phyloP scores from a whole-genome alignment of 2,329 filamentous ascomycete genomes.

The Diplodia scrobiculata region DNA sequence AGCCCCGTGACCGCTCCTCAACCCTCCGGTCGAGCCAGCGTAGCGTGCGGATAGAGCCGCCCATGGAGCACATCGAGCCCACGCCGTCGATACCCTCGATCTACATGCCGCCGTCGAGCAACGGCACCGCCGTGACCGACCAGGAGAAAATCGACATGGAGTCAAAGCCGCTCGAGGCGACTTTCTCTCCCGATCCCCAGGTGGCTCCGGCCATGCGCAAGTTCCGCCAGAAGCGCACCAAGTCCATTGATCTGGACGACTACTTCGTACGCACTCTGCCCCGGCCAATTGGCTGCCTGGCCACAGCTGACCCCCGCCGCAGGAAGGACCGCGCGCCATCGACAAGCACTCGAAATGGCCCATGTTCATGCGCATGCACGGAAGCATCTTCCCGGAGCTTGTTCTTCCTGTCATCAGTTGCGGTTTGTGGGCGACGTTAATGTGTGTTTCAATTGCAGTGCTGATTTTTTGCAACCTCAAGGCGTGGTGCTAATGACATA shows the following conservation, averaged over 20 bases:
- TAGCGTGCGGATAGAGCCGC: background rate
- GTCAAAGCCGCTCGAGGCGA: constrained; percentile 17
- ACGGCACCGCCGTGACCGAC: constrained; percentile 19
- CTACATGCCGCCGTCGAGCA: constrained; percentile 18
- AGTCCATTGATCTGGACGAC: constrained; percentile 54
- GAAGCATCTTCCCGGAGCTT: constrained; percentile 73
- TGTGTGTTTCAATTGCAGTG: constrained; percentile 46
- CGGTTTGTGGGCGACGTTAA: constrained; percentile 64
- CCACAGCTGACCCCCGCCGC: constrained; percentile 1
- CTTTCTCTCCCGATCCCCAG: constrained; percentile 13
- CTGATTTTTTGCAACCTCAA: constrained; percentile 35
- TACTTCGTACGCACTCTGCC: constrained; percentile 56
- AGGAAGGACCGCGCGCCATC: constrained; percentile 65
- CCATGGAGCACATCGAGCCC: constrained; percentile 5
- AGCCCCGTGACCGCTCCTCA: background rate
- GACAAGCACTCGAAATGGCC: constrained; percentile 76
- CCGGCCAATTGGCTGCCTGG: constrained; percentile 31
- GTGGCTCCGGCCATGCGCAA: background rate
- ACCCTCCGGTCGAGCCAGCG: constrained; percentile 13
- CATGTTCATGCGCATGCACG: constrained; percentile 73
- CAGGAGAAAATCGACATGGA: constrained; percentile 19
- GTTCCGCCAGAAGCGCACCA: constrained; percentile 35
- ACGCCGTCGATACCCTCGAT: background rate
- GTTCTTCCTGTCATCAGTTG: constrained; percentile 68
- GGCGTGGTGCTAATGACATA: background rate